Conservation (phyloP, 805 yeast genomes). For the Wickerhamomyces canadensis region DNA sequence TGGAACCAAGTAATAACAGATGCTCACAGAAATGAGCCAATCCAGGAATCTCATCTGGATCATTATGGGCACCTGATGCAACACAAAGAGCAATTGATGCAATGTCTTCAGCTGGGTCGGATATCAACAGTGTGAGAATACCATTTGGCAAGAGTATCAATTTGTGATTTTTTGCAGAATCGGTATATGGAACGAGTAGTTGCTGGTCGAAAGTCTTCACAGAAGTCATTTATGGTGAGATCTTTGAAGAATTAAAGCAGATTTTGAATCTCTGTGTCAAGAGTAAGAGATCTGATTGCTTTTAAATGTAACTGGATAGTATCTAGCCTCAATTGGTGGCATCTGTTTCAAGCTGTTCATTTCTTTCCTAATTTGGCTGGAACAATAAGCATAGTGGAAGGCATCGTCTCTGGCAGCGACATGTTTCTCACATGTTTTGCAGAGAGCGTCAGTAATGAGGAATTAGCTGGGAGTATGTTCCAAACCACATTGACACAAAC, state of each 20-base stretch:
- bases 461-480: too few relatives aligned
- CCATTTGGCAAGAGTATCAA: conserved; percentile 61
- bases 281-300: too few relatives aligned
- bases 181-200: conserved; percentile 30
- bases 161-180: conserved; percentile 36
- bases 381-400: too few relatives aligned
- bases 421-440: too few relatives aligned
- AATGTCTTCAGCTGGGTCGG: conserved; percentile 62
- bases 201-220: conserved; percentile 16
- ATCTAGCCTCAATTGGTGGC: too few relatives aligned
- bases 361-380: too few relatives aligned
- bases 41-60: conserved; percentile 67
- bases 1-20: conserved; percentile 53
- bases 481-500: too few relatives aligned
- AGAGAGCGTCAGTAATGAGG: too few relatives aligned
- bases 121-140: conserved; percentile 57
- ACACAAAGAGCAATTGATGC: conserved; percentile 73
- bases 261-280: too few relatives aligned
- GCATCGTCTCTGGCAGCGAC: too few relatives aligned
- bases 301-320: too few relatives aligned
- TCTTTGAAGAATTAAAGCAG: neutral
- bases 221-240: conserved; percentile 3
- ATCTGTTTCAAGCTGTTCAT: too few relatives aligned
- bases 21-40: conserved; percentile 91
- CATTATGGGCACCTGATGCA: conserved; percentile 75